Evolutionary conservation across 441 rosid genomes (phyloP), one percentile per base, ranked within the genome.

Genomic region (Brassica hybrid): DNA sequence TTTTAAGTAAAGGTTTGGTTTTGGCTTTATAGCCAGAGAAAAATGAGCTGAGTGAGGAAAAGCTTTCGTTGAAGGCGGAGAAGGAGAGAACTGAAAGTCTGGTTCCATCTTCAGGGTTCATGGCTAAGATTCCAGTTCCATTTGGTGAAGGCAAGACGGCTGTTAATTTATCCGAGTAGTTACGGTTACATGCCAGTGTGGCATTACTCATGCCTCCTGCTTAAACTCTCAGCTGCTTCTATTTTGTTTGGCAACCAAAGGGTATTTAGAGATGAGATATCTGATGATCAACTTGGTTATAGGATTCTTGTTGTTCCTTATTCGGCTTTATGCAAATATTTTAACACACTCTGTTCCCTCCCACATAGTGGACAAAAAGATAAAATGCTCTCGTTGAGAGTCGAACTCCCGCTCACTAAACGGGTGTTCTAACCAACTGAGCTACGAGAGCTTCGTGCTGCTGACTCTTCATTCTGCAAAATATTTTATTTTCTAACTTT

Each of bases 401-500:
- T 93, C 89, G 91, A 88, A 85, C 95, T 94, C 93, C 94, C 89
- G 94, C 94, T 92, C 91, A 92, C 95, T 91, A 89, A 90, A 87
- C 97, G 91, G 98, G 93, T 92, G 97, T 91, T 90, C 96, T 93
- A 96, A 92, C 97, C 97, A 88, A 85, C 97, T 90, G 92, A 89
- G 98, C 94, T 90, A 88, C 88, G 90, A 92, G 90, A 88, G 93
- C 97, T 10, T 67, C 32, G n/a, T n/a, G n/a, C n/a, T n/a, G n/a
- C 97, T 89, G 93, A 88, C 19, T 61, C 0, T 43, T 43, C 50
- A 4, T 43, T 5, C 3, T 43, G 5, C n/a, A 43, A 43, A 43
- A 43, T 12, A 11, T 43, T 11, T 11, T 11, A 1, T 11, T 43
- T 43, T 11, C 50, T 1, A 48, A 4, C 52, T 13, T 48, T n/a